phyloP scores from a whole-genome alignment of 2,329 filamentous ascomycete genomes.

The Pestalotiopsis sp. region DNA sequence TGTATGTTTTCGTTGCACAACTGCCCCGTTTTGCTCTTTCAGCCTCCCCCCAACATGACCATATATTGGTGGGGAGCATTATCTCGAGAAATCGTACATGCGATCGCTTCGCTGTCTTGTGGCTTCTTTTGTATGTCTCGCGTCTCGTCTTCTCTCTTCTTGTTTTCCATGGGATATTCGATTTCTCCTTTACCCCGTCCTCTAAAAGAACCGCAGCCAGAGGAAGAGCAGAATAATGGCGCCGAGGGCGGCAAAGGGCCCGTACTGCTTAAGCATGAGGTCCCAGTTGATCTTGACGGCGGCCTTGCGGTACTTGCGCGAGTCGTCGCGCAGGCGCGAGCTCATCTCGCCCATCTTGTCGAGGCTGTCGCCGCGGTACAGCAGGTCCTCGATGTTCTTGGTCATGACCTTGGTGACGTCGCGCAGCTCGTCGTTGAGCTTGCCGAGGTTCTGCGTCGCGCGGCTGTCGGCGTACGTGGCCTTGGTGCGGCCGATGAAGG shows the following conservation, averaged over 20 bases:
- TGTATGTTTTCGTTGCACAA: too few species aligned
- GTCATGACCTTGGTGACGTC: slow-evolving; percentile 99
- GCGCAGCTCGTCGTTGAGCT: slow-evolving; percentile 93
- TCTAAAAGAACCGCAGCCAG: slow-evolving; percentile 90
- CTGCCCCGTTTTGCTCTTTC: too few species aligned
- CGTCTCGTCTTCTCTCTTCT: not conserved
- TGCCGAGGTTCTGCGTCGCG: slow-evolving; percentile 89
- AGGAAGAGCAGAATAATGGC: slow-evolving; percentile 85
- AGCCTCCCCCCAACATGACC: too few species aligned
- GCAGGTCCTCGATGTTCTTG: slow-evolving; percentile 97
- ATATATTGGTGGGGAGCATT: too few species aligned
- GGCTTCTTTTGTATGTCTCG: not conserved
- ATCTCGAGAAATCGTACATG: too few species aligned
- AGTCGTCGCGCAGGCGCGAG: slow-evolving; percentile 84
- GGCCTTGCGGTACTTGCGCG: slow-evolving; percentile 89
- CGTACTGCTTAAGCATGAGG: slow-evolving; percentile 93
- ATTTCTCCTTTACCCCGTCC: not conserved
- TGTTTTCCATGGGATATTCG: not conserved
- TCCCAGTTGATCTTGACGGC: slow-evolving; percentile 99
- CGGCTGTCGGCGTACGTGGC: slow-evolving; percentile 92
- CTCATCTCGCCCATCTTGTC: slow-evolving; percentile 98
- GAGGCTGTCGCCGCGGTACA: slow-evolving; percentile 91
- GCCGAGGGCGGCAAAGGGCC: slow-evolving; percentile 80
- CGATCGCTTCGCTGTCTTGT: not conserved
- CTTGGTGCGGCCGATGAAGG: slow-evolving; percentile 91